phyloP scores from a whole-genome alignment of 2,329 filamentous ascomycete species.

The Ophiobolus disseminans region DNA sequence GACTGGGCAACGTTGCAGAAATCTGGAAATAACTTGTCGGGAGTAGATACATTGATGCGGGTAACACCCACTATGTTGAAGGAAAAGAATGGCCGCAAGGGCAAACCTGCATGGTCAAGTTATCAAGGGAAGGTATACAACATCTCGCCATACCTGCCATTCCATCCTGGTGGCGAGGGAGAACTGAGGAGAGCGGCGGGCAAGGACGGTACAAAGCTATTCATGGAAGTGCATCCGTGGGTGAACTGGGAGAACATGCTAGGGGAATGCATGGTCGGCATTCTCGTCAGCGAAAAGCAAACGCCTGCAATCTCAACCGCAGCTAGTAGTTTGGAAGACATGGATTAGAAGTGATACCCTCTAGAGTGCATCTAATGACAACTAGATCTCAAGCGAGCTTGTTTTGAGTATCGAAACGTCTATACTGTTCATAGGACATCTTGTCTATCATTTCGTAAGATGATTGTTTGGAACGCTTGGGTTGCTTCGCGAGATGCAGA shows the following conservation, averaged over 20 bases:
- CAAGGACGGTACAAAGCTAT: conserved; percentile 71
- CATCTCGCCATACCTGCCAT: conserved; percentile 8
- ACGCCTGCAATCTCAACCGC: conserved; percentile 23
- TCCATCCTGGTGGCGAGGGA: conserved; percentile 75
- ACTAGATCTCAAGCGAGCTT: no score
- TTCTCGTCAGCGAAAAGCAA: conserved; percentile 64
- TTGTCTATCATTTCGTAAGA: no score
- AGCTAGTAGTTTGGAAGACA: conserved; percentile 59
- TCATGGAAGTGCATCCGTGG: conserved; percentile 71
- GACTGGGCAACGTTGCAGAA: conserved; percentile 92
- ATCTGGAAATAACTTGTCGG: conserved; percentile 62
- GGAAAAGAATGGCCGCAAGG: conserved; percentile 79
- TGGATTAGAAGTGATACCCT: conserved; percentile 58
- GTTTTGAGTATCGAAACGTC: no score
- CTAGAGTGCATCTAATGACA: conserved; percentile 8
- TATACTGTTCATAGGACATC: no score
- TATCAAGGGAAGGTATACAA: conserved; percentile 74
- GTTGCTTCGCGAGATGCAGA: no score
- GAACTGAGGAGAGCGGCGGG: conserved; percentile 80
- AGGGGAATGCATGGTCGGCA: conserved; percentile 66
- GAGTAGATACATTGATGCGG: conserved; percentile 64
- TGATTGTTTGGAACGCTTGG: no score
- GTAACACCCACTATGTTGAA: conserved; percentile 85
- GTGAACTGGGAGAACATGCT: conserved; percentile 74
- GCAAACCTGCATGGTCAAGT: conserved; percentile 87